Conservation (phyloP, 345 rosid genomes). For the Bruguiera parviflora region DNA sequence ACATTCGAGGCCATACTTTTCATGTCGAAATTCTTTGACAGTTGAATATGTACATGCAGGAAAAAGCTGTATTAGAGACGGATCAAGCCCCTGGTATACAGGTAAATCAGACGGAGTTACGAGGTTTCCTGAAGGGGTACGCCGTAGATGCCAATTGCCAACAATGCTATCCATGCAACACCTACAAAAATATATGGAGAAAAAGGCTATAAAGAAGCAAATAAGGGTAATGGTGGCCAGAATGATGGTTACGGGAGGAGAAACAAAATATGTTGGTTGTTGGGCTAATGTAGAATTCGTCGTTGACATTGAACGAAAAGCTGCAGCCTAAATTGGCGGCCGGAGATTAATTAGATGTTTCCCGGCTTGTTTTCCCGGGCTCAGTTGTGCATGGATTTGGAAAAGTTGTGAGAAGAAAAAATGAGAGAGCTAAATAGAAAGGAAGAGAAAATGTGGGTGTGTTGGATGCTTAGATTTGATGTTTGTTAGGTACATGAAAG, state of each 20-base stretch:
- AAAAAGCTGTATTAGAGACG: slow-evolving; percentile 45
- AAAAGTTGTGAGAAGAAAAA: background rate
- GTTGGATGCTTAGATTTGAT: background rate
- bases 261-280: slow-evolving; percentile 9
- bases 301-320: slow-evolving; percentile 36
- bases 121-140: slow-evolving; percentile 29
- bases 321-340: slow-evolving; percentile 18
- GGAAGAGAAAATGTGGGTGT: background rate
- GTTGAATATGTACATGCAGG: slow-evolving; percentile 57
- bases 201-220: slow-evolving; percentile 59
- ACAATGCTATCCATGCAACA: slow-evolving; percentile 51
- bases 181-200: slow-evolving; percentile 57
- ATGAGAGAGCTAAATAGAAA: background rate
- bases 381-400: slow-evolving; percentile 31
- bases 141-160: slow-evolving; percentile 36
- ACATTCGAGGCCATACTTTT: slow-evolving; percentile 66
- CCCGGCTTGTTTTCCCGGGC: slow-evolving; percentile 32
- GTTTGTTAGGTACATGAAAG: background rate
- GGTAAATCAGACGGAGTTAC: slow-evolving; percentile 5
- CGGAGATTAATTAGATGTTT: slow-evolving; percentile 39
- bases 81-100: slow-evolving; percentile 51
- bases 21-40: slow-evolving; percentile 54
- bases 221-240: slow-evolving; percentile 52
- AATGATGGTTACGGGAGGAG: slow-evolving; percentile 49
- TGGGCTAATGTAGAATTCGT: slow-evolving; percentile 1